Evolutionary conservation across 768 basidiomycete species (phyloP), one percentile per base, ranked within the genome.

Genomic region (Hygrophoropsis aurantiaca): DNA sequence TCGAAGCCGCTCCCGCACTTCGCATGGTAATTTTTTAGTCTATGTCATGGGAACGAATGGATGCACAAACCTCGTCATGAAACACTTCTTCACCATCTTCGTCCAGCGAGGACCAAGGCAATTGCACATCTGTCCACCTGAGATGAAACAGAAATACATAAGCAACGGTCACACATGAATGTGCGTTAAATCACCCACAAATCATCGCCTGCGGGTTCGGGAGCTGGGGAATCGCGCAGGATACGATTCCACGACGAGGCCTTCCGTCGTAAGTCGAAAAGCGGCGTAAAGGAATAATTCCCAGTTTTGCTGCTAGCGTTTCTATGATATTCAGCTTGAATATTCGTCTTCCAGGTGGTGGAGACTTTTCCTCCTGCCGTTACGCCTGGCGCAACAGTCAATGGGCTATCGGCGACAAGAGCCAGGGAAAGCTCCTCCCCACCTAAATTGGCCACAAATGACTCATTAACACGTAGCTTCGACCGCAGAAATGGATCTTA

Each of bases 301-400:
- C 3, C 5, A 34, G 20, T 34, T 27, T 10, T 44, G 13, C 33
- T 50, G 35, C 40, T 46, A 30, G 46, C 50, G 19, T 51, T 19
- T 26, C 30, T 7, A n/a, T 8, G 7, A n/a, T 8, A 38, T 7
- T 9, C 9, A 16, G n/a, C 25, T 11, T 10, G 20, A 42, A 40
- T 44, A 8, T 15, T 44, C 35, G 33, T 30, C 24, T 5, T 26
- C 21, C 16, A 33, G 19, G 6, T 32, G 3, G 16, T 7, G 6
- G 49, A 39, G 5, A n/a, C 46, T 4, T 46, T 8, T 0, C 30
- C 63, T 18, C 60, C 54, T 3, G 53, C 56, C 19, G 45, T 37
- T 35, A 55, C 0, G 3, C 53, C 63, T 1, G 43, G 15, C 0
- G 37, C 33, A 8, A 34, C 40, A 0, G 52, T 11, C 3, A 62